Evolutionary conservation across 768 basidiomycete species (phyloP).

Genomic region (Tephrocybe rancida): DNA sequence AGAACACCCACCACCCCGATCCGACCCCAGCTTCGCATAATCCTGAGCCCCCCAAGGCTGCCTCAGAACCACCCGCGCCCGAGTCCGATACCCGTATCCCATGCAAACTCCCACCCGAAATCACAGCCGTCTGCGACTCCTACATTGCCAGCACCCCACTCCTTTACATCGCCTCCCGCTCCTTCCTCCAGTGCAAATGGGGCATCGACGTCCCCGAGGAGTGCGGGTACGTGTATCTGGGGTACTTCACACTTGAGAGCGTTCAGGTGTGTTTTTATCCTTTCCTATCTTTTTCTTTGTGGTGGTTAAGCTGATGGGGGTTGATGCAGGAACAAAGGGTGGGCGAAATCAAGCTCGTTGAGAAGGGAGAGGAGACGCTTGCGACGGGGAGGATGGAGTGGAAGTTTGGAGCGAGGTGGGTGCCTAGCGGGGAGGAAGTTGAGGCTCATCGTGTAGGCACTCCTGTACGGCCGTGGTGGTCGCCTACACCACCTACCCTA

Average conservation of each 20-base stretch:
- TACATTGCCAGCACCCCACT: slow-evolving; percentile 40
- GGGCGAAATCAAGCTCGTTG: not conserved
- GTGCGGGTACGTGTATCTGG: slow-evolving; percentile 45
- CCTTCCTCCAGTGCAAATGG: slow-evolving; percentile 28
- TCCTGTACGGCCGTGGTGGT: slow-evolving; percentile 29
- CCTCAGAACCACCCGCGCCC: no score
- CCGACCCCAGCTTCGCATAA: not conserved
- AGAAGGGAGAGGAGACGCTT: not conserved
- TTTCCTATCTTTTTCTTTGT: not conserved
- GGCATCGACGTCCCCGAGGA: slow-evolving; percentile 35
- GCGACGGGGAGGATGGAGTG: slow-evolving; percentile 41
- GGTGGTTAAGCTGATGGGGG: not conserved
- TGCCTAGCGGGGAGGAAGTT: slow-evolving; percentile 48
- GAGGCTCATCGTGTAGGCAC: slow-evolving; percentile 18
- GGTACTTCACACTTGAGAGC: slow-evolving; percentile 43
- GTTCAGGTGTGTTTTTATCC: not conserved
- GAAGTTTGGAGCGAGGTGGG: slow-evolving; percentile 50
- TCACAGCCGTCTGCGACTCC: slow-evolving; percentile 42
- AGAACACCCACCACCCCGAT: no score
- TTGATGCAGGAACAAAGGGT: not conserved
- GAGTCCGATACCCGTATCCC: slow-evolving; percentile 24
- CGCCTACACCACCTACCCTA: slow-evolving; percentile 2
- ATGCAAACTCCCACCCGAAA: slow-evolving; percentile 40
- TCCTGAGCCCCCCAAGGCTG: no score
- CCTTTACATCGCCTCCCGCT: slow-evolving; percentile 38